A percentile compares a stretch with the other conserved stretches of the same genome.
These are phyloP conservation scores for Cystobasidium tubakii DNA, from an alignment of 768 basidiomycete genomes.

Conservation along the genomic window DNA sequence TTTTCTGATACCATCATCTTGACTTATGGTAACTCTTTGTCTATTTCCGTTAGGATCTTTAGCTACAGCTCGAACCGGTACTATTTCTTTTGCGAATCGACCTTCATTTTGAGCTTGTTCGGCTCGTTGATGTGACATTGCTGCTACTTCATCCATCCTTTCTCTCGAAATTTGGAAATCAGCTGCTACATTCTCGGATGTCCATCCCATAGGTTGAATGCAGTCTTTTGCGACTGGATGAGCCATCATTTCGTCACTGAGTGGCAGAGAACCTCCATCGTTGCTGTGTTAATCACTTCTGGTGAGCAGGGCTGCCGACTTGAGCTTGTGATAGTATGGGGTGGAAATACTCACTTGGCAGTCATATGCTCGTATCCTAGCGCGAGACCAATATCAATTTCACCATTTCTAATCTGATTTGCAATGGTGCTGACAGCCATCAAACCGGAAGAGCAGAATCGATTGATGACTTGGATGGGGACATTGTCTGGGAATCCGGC, in stretches of 20 bases:
- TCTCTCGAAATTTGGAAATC: slow-evolving; percentile 69
- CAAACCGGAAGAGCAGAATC: slow-evolving; percentile 83
- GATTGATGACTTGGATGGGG: slow-evolving; percentile 73
- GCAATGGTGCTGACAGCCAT: slow-evolving; percentile 76
- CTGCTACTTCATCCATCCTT: slow-evolving; percentile 78
- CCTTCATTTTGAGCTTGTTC: slow-evolving; percentile 71
- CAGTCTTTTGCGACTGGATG: slow-evolving; percentile 72
- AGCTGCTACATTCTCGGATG: slow-evolving; percentile 83
- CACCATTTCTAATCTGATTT: slow-evolving; percentile 66
- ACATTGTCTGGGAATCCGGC: slow-evolving; percentile 57
- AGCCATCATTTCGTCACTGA: slow-evolving; percentile 62
- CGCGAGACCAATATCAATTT: slow-evolving; percentile 81
- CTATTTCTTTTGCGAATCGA: slow-evolving; percentile 74
- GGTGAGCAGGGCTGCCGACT: too few relatives aligned
- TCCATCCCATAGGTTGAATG: slow-evolving; percentile 61
- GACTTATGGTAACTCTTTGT: slow-evolving; percentile 62
- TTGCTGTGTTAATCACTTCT: slow-evolving; percentile 56
- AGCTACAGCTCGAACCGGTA: slow-evolving; percentile 66
- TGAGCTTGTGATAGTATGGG: background rate
- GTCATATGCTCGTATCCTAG: slow-evolving; percentile 89
- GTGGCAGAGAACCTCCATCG: slow-evolving; percentile 57
- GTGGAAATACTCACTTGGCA: slow-evolving; percentile 44
- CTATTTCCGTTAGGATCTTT: slow-evolving; percentile 54
- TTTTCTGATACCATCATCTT: slow-evolving; percentile 78
- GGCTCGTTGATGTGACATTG: slow-evolving; percentile 76